These are phyloP conservation scores for Tulasnella sp. DNA, from an alignment of 768 basidiomycete species.

Conservation along the genomic window DNA sequence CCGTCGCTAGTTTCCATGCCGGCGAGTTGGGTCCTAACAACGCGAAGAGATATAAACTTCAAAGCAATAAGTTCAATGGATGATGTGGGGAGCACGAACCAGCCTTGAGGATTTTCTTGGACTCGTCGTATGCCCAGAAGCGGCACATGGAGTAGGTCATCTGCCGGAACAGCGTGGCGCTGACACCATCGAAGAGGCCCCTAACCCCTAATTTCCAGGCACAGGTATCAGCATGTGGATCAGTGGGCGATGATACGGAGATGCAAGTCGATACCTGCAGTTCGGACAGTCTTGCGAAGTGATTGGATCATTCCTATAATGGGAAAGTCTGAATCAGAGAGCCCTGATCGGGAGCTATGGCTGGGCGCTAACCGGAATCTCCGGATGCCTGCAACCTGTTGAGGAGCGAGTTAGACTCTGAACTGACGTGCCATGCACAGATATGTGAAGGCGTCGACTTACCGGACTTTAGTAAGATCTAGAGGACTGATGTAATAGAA, in stretches of 20 bases:
- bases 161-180: slow-evolving; percentile 83
- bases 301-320: slow-evolving; percentile 58
- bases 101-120: slow-evolving; percentile 71
- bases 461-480: slow-evolving; percentile 81
- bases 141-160: slow-evolving; percentile 87
- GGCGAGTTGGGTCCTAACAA: slow-evolving; percentile 48
- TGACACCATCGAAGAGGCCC: slow-evolving; percentile 78
- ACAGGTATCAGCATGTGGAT: slow-evolving; percentile 27
- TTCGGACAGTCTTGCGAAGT: slow-evolving; percentile 69
- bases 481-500: slow-evolving; percentile 44
- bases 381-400: slow-evolving; percentile 67
- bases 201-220: slow-evolving; percentile 10
- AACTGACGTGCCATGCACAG: neutral
- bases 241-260: neutral
- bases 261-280: slow-evolving; percentile 43
- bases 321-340: slow-evolving; percentile 17
- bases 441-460: neutral
- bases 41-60: neutral
- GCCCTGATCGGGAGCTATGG: no score
- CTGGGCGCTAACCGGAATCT: slow-evolving; percentile 41
- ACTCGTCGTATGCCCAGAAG: slow-evolving; percentile 91
- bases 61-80: no score
- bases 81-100: slow-evolving; percentile 25
- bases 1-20: slow-evolving; percentile 68
- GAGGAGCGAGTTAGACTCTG: neutral